Percentiles rank a stretch among this genome's conserved stretches.
These are phyloP conservation scores for Pisolithus sp. DNA, from an alignment of 768 basidiomycete species.

Conservation along the genomic window DNA sequence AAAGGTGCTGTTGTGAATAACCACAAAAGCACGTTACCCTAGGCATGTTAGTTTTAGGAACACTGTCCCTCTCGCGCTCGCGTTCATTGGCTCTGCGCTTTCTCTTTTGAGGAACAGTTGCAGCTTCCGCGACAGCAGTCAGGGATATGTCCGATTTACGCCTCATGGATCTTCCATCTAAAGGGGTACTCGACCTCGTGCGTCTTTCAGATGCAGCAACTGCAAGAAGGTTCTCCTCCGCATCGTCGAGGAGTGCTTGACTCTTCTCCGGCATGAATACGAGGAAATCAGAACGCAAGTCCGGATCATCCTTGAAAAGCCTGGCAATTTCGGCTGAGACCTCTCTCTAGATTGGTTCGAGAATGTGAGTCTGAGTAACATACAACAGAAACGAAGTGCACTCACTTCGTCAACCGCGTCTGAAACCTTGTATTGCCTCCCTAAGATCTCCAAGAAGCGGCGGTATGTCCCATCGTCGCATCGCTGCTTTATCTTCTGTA, in stretches of 20 bases:
- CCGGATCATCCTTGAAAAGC: slow-evolving; percentile 71
- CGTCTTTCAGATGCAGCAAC: slow-evolving; percentile 26
- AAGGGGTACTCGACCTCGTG: slow-evolving; percentile 30
- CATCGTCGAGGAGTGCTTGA: slow-evolving; percentile 44
- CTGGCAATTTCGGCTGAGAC: slow-evolving; percentile 61
- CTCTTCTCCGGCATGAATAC: slow-evolving; percentile 66
- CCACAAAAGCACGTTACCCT: slow-evolving; percentile 15
- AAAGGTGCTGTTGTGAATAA: neutral
- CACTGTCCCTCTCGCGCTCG: slow-evolving; percentile 30
- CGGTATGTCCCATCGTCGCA: slow-evolving; percentile 87
- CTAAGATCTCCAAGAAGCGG: slow-evolving; percentile 71
- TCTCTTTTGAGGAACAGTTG: slow-evolving; percentile 57
- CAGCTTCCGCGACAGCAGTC: slow-evolving; percentile 29
- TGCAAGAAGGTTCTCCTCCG: slow-evolving; percentile 24
- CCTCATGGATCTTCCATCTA: slow-evolving; percentile 31
- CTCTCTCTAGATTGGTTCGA: slow-evolving; percentile 42
- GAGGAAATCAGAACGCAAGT: slow-evolving; percentile 66
- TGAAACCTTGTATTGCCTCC: slow-evolving; percentile 41
- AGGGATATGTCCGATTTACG: slow-evolving; percentile 43
- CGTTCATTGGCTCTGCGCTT: slow-evolving; percentile 55
- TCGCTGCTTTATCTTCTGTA: slow-evolving; percentile 93
- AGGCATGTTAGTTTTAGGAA: slow-evolving; percentile 19
- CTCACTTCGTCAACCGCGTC: slow-evolving; percentile 57
- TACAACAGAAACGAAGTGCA: slow-evolving; percentile 3
- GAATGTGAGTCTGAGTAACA: neutral